A percentile compares a stretch with the other conserved stretches of the same genome.
Evolutionary conservation across 1,139 yeast species (phyloP).

Genomic region (Taiozyma onychis): DNA sequence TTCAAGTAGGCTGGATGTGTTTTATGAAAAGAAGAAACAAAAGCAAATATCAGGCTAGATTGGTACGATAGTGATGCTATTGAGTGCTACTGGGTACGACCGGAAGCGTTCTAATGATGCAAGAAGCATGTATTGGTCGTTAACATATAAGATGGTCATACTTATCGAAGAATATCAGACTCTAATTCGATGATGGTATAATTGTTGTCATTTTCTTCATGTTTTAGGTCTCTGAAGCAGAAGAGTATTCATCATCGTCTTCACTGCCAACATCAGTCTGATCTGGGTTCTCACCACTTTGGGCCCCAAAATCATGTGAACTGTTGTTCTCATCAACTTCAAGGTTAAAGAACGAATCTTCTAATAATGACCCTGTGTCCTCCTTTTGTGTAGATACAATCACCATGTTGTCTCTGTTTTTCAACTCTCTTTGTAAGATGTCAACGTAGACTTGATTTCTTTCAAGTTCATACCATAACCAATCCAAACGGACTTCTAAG

Average conservation of each 20-base stretch:
- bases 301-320: background rate
- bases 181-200: background rate
- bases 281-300: background rate
- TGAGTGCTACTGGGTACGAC: background rate
- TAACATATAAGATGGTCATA: background rate
- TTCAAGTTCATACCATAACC: conserved; percentile 48
- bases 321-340: conserved; percentile 2
- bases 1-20: conserved; percentile 61
- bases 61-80: background rate
- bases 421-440: conserved; percentile 26
- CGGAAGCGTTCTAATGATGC: background rate
- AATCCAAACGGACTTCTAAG: conserved; percentile 44
- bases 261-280: background rate
- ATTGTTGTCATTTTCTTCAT: background rate
- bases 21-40: conserved; percentile 49
- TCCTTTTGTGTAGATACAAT: conserved; percentile 1
- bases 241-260: background rate
- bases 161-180: background rate
- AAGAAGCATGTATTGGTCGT: background rate
- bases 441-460: conserved; percentile 36
- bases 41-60: conserved; percentile 12
- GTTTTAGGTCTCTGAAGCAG: background rate
- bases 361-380: conserved; percentile 18
- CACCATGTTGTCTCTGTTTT: background rate
- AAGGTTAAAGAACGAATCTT: conserved; percentile 23